Percentiles rank a stretch among this genome's conserved stretches.
phyloP scores from a whole-genome alignment of 2,329 filamentous ascomycete genomes.

The Ophiocordyceps camponoti-floridani region DNA sequence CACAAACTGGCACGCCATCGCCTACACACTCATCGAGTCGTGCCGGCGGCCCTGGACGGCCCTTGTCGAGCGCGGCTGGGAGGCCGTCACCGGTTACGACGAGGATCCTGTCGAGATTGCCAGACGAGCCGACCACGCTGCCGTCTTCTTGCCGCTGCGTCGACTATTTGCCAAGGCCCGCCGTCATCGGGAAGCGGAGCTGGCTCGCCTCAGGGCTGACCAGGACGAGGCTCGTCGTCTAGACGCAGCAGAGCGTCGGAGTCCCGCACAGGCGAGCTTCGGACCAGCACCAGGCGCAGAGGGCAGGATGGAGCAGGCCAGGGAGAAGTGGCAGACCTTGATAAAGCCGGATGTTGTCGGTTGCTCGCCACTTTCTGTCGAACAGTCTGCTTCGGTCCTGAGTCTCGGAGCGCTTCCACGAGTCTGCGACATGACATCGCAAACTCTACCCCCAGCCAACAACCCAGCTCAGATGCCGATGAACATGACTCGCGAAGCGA shows the following conservation, averaged over 20 bases:
- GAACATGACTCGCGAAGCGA: conserved; percentile 11
- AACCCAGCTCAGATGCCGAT: conserved; percentile 3
- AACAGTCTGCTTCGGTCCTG: not conserved
- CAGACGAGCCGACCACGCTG: conserved; percentile 24
- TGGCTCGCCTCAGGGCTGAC: conserved; percentile 27
- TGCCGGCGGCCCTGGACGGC: conserved; percentile 29
- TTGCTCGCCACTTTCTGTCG: not conserved
- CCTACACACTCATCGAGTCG: conserved; percentile 28
- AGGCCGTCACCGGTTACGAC: conserved; percentile 21
- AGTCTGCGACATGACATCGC: not conserved
- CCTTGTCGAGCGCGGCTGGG: conserved; percentile 31
- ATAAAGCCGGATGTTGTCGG: conserved; percentile 17
- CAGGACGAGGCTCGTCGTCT: conserved; percentile 29
- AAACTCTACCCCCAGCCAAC: not conserved
- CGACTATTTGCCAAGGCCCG: conserved; percentile 34
- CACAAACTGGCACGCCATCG: conserved; percentile 31
- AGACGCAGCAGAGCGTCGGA: conserved; percentile 28
- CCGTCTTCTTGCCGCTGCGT: conserved; percentile 34
- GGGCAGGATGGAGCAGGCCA: conserved; percentile 23
- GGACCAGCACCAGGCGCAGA: conserved; percentile 28
- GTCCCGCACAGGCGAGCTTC: conserved; percentile 25
- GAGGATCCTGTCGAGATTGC: conserved; percentile 23
- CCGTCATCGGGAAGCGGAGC: conserved; percentile 31
- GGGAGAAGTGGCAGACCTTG: conserved; percentile 32
- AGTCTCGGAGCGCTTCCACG: not conserved